phyloP scores from a whole-genome alignment of 2,329 filamentous ascomycete species.

The Capronia coronata region DNA sequence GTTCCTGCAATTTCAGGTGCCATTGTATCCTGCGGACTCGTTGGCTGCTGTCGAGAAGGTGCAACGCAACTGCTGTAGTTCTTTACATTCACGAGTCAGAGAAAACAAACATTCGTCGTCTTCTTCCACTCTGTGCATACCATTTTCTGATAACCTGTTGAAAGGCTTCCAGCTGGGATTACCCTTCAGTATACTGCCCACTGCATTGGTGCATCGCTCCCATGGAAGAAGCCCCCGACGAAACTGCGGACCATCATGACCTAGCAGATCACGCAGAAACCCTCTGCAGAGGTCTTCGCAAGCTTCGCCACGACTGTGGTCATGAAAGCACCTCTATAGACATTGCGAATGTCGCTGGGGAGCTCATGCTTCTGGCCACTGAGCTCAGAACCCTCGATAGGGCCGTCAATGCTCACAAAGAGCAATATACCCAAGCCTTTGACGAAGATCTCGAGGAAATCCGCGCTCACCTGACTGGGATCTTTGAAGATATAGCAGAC shows the following conservation, averaged over 20 bases:
- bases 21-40: too few species aligned
- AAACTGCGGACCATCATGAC: not conserved
- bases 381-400: conserved; percentile 23
- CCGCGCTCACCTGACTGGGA: conserved; percentile 16
- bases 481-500: conserved; percentile 28
- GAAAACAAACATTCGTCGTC: too few species aligned
- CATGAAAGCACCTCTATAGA: conserved; percentile 24
- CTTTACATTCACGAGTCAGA: too few species aligned
- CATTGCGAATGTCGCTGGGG: conserved; percentile 20
- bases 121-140: too few species aligned
- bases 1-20: too few species aligned
- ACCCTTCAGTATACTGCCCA: too few species aligned
- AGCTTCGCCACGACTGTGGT: conserved; percentile 16
- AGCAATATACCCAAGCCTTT: conserved; percentile 27
- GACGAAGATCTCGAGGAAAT: conserved; percentile 26
- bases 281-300: conserved; percentile 18
- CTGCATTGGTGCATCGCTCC: too few species aligned
- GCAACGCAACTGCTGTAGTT: too few species aligned
- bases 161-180: too few species aligned
- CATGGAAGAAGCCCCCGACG: not conserved
- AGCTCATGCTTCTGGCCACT: conserved; percentile 20
- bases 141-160: too few species aligned
- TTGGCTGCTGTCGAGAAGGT: too few species aligned
- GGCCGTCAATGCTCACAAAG: conserved; percentile 18
- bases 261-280: conserved; percentile 20